phyloP scores from a whole-genome alignment of 371 early-diverging fungal genomes.

The Conidiobolus incongruus region DNA sequence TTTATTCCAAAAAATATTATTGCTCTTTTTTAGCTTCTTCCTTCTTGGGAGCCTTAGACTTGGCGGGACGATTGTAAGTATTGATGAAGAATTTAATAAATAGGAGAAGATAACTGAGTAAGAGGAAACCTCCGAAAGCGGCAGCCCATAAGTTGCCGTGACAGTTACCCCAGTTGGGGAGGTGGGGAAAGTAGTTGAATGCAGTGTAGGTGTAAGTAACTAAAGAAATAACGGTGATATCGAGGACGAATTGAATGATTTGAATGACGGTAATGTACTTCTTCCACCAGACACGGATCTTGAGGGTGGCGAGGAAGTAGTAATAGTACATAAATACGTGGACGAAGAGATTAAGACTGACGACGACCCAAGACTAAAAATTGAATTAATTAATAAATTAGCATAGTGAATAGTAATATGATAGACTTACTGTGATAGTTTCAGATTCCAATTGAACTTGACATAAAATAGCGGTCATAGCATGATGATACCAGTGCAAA shows the following conservation, averaged over 20 bases:
- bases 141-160: too few species aligned
- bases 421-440: conserved; percentile 2
- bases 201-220: neutral
- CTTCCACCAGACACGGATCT: conserved; percentile 33
- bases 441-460: conserved; percentile 10
- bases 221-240: conserved; percentile 5
- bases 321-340: conserved; percentile 44
- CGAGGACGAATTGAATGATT: conserved; percentile 33
- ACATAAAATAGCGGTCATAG: conserved; percentile 8
- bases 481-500: conserved; percentile 42
- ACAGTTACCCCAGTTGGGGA: conserved; percentile 51
- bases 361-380: conserved; percentile 19
- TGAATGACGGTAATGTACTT: conserved; percentile 31
- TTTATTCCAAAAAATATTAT: too few species aligned
- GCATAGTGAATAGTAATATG: conserved; percentile 11
- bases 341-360: conserved; percentile 26
- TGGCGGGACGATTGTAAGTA: too few species aligned
- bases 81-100: too few species aligned
- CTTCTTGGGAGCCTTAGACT: too few species aligned
- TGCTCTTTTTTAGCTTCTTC: too few species aligned
- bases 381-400: conserved; percentile 15
- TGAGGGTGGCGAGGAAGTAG: conserved; percentile 20
- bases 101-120: too few species aligned
- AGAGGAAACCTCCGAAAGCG: too few species aligned
- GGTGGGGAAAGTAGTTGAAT: conserved; percentile 11